Evolutionary conservation across 2,329 filamentous ascomycete species (phyloP).

Genomic region (Knufia petricola): DNA sequence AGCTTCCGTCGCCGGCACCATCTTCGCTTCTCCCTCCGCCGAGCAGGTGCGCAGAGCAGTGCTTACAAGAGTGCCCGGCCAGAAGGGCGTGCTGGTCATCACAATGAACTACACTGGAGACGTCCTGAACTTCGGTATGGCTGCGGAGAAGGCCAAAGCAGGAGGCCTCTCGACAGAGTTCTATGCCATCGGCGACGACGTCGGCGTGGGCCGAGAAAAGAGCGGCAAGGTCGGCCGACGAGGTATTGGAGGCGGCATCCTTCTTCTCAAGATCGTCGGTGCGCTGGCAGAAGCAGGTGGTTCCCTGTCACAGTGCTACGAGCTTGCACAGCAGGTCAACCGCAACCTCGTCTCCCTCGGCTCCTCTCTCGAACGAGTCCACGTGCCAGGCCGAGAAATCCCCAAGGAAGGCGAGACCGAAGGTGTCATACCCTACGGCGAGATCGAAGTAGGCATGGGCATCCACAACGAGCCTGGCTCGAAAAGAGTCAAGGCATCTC

Average conservation of each 20-base stretch:
- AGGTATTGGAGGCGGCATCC: constrained; percentile 81
- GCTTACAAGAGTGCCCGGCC: constrained; percentile 59
- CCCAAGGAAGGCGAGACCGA: constrained; percentile 43
- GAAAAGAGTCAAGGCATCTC: constrained; percentile 39
- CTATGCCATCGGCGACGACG: constrained; percentile 86
- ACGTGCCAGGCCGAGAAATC: constrained; percentile 67
- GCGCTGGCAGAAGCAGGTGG: constrained; percentile 66
- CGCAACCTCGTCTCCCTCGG: constrained; percentile 77
- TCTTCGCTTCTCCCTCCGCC: constrained; percentile 72
- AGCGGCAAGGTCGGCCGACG: constrained; percentile 86
- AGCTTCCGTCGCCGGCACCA: constrained; percentile 75
- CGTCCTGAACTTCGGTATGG: constrained; percentile 87
- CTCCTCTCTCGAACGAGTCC: constrained; percentile 79
- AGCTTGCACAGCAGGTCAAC: constrained; percentile 60
- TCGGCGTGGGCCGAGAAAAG: constrained; percentile 70
- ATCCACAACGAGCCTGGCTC: constrained; percentile 53
- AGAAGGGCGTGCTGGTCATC: constrained; percentile 71
- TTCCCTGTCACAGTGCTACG: constrained; percentile 59
- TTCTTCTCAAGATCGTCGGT: constrained; percentile 84
- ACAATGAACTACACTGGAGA: constrained; percentile 90
- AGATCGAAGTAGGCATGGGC: constrained; percentile 63
- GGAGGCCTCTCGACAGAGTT: constrained; percentile 71
- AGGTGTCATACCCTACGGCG: constrained; percentile 38
- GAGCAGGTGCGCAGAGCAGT: constrained; percentile 75
- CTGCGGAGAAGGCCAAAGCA: constrained; percentile 81